These are phyloP conservation scores for Xylariaceae sp. DNA, from an alignment of 2,329 filamentous ascomycete genomes.

Conservation along the genomic window DNA sequence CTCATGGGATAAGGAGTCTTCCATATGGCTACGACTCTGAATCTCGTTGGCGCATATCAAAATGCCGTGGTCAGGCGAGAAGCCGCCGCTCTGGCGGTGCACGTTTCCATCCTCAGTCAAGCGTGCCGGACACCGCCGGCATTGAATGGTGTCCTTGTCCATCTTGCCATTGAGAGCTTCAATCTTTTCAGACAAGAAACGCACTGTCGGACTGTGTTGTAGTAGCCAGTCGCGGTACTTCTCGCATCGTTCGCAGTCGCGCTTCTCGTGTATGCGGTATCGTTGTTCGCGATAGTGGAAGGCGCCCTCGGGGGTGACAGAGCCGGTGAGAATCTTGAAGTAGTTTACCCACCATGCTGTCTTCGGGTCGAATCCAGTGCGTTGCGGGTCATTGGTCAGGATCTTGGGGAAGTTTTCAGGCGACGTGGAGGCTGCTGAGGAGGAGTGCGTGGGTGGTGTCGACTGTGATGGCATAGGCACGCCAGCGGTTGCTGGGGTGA, in stretches of 20 bases:
- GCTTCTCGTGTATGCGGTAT: conserved; percentile 69
- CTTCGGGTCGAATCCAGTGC: conserved; percentile 60
- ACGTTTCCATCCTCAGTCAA: conserved; percentile 55
- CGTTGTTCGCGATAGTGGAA: conserved; percentile 74
- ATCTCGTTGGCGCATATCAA: conserved; percentile 91
- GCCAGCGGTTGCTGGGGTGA: background rate
- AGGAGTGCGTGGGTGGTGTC: conserved; percentile 5
- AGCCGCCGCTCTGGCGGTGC: conserved; percentile 71
- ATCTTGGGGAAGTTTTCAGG: conserved; percentile 2
- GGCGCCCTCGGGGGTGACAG: conserved; percentile 63
- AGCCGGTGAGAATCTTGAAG: conserved; percentile 75
- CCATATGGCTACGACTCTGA: conserved; percentile 71
- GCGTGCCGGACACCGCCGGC: conserved; percentile 67
- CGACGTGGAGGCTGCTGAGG: background rate
- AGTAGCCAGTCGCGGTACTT: conserved; percentile 79
- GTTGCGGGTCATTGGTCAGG: conserved; percentile 53
- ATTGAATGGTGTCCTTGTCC: conserved; percentile 71
- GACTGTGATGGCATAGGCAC: conserved; percentile 16
- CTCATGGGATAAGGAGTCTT: conserved; percentile 93
- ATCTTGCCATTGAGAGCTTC: conserved; percentile 72
- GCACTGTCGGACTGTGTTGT: conserved; percentile 77
- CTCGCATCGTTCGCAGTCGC: conserved; percentile 79
- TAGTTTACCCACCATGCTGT: conserved; percentile 73
- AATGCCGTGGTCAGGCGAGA: conserved; percentile 82
- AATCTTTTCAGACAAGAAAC: conserved; percentile 82